phyloP scores from a whole-genome alignment of 78 protist species.

The Pigoraptor vietnamica region DNA sequence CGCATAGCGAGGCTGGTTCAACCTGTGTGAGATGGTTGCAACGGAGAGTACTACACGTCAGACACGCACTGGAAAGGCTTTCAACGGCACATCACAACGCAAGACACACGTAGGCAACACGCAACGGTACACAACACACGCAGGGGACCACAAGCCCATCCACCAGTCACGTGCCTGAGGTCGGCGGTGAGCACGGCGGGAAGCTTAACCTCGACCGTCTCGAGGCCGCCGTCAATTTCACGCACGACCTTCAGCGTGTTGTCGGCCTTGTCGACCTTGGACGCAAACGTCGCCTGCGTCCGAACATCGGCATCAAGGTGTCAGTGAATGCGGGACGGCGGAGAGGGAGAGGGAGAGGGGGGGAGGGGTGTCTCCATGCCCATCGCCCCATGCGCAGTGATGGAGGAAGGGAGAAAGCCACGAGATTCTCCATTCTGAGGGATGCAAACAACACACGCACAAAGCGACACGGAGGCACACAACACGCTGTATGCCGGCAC shows the following conservation, averaged over 20 bases:
- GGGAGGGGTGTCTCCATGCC: no score
- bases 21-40: background rate
- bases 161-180: constrained; percentile 42
- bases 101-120: background rate
- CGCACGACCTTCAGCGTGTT: constrained; percentile 59
- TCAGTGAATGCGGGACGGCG: no score
- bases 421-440: no score
- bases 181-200: constrained; percentile 94
- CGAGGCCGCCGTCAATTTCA: constrained; percentile 94
- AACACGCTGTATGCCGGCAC: background rate
- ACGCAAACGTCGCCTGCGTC: constrained; percentile 73
- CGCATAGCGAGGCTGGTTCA: constrained; percentile 95
- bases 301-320: no score
- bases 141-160: background rate
- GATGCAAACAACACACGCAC: no score
- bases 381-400: no score
- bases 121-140: background rate
- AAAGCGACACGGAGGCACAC: background rate
- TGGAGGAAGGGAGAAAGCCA: no score
- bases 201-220: constrained; percentile 68
- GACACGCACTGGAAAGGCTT: background rate
- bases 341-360: no score
- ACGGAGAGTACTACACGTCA: background rate
- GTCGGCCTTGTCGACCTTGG: constrained; percentile 48
- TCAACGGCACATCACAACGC: background rate